phyloP scores from a whole-genome alignment of 2,329 filamentous ascomycete species.

The Diaporthe velutina region DNA sequence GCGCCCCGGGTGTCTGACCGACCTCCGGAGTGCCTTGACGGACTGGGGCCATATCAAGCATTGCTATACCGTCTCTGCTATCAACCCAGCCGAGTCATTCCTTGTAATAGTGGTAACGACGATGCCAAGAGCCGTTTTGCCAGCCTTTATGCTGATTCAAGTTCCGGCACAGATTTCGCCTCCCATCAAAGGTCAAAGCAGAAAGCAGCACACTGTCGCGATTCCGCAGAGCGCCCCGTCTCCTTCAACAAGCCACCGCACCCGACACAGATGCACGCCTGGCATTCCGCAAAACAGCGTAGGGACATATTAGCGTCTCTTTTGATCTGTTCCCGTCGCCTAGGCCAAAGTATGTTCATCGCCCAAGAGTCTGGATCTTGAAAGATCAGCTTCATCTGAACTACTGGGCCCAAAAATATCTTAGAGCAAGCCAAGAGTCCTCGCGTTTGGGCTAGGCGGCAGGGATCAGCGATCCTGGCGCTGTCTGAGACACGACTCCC shows the following conservation, averaged over 20 bases:
- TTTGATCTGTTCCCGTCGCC: neutral
- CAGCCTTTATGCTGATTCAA: conserved; percentile 14
- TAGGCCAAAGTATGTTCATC: conserved; percentile 7
- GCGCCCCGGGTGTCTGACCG: conserved; percentile 23
- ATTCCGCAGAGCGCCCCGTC: neutral
- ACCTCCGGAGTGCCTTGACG: neutral
- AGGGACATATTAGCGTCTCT: neutral
- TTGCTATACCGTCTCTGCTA: neutral
- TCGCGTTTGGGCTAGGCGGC: conserved; percentile 26
- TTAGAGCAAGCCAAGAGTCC: conserved; percentile 14
- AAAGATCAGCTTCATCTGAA: conserved; percentile 30
- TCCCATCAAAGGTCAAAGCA: conserved; percentile 4
- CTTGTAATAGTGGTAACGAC: conserved; percentile 10
- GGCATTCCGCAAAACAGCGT: neutral
- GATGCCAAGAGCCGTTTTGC: conserved; percentile 16
- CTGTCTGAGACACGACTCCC: conserved; percentile 20
- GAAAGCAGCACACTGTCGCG: neutral
- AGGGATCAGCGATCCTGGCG: conserved; percentile 9
- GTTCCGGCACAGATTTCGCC: neutral
- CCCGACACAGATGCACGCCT: neutral
- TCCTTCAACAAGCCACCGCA: neutral
- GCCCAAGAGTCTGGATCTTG: conserved; percentile 6
- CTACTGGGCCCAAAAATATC: conserved; percentile 23
- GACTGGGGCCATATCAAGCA: neutral
- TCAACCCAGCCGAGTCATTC: conserved; percentile 13